Percentiles rank a stretch among this genome's conserved stretches.
phyloP scores from a whole-genome alignment of 441 rosid species.

The Omphalea diandra region DNA sequence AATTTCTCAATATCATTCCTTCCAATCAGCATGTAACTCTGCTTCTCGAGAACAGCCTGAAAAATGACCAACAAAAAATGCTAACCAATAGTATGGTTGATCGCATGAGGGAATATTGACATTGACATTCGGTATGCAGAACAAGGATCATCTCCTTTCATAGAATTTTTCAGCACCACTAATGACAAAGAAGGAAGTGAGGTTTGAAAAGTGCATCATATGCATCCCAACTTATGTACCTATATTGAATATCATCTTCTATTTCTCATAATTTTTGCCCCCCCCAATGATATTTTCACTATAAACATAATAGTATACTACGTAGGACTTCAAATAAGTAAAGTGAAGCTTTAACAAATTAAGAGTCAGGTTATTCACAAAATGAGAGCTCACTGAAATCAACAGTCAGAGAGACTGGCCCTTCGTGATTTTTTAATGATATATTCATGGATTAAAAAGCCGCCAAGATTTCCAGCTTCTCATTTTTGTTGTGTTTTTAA shows the following conservation, averaged over 20 bases:
- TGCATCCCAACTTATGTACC: background rate
- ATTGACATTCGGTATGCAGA: background rate
- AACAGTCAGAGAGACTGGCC: no score
- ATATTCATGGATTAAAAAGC: no score
- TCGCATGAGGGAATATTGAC: background rate
- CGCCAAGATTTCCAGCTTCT: no score
- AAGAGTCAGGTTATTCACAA: background rate
- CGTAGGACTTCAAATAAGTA: background rate
- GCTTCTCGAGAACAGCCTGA: constrained; percentile 99
- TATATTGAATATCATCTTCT: background rate
- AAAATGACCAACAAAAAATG: constrained; percentile 15
- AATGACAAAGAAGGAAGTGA: background rate
- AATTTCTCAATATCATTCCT: constrained; percentile 97
- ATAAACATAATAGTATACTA: background rate
- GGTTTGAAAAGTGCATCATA: background rate
- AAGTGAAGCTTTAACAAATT: background rate
- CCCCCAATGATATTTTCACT: background rate
- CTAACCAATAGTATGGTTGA: background rate
- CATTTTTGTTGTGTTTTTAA: no score
- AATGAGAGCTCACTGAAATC: no score
- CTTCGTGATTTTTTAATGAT: no score
- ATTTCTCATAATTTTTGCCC: background rate
- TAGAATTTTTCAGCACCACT: constrained; percentile 5
- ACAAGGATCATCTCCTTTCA: background rate
- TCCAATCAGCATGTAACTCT: constrained; percentile 95